Base-by-base conservation (phyloP, 148 eudicot genomes). In the Chenopodium quinoa region DNA sequence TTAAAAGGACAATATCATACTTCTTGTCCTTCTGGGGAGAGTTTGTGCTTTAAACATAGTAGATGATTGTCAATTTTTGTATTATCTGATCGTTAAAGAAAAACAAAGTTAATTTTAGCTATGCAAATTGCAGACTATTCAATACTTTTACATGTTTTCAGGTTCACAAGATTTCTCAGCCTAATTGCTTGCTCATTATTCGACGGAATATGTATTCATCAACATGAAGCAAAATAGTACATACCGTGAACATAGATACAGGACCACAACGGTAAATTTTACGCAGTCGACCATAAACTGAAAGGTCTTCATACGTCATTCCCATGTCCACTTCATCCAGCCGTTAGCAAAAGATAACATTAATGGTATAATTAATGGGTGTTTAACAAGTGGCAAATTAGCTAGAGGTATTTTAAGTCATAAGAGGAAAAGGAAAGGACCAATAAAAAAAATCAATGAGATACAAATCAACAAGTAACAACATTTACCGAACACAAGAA, bases 291-390 rank as follows among this genome's bases (percentile, higher is more conserved):
- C 99, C 99, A 70, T 96, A 96, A 14, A 86, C 92, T 34, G 98
- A 96, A 83, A 96, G 97, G 71, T 96, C 99, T 82, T 93, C 97
- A 69, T 96, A 93, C 62, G 97, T 96, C 99, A 96, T 96, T 75
- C 99, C 99, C 98, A 96, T 96, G 86, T 96, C 99, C 73, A 96
- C 99, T 86, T 93, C 99, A 87, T 96, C 98, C 64, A 93, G 91
- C 98, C 23, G 23, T 23, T 23, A 23, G 23, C 23, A 23, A 23
- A 23, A 23, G 23, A 23, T 23, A 23, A 23, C 23, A 23, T 23
- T 23, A 23, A 23, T 23, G 23, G 23, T 23, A 23, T 23, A 23
- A 23, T 23, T 23, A 23, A 23, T 23, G 23, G 23, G 23, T 23
- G 23, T 23, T 23, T 23, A 23, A 23, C 23, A 23, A 23, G 23